phyloP scores from a whole-genome alignment of 176 grass and related monocot species.

The Oryza glaberrima region DNA sequence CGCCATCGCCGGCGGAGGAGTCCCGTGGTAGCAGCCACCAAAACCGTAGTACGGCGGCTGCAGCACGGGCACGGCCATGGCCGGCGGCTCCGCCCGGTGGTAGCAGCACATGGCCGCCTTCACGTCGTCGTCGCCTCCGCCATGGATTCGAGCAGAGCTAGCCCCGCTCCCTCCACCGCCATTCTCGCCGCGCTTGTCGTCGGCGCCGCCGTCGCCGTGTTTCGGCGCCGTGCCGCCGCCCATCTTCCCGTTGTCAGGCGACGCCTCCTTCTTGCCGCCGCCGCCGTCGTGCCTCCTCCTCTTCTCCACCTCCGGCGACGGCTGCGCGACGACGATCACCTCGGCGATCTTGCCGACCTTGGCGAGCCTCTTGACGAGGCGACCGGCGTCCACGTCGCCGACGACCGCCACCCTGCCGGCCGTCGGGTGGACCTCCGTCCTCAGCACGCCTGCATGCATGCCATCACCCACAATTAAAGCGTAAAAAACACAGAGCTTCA shows the following conservation, averaged over 20 bases:
- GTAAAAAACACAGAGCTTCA: neutral
- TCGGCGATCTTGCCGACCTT: conserved; percentile 47
- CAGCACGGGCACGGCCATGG: neutral
- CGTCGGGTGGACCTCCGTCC: conserved; percentile 48
- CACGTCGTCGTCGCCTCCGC: no score
- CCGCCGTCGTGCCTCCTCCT: neutral
- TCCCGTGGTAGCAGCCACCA: neutral
- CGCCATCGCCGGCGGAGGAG: neutral
- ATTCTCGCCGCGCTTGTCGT: neutral
- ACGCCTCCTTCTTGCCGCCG: neutral
- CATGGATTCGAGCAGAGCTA: no score
- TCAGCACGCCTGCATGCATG: conserved; percentile 38
- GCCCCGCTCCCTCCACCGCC: no score
- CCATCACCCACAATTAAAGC: no score
- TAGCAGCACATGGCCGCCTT: neutral
- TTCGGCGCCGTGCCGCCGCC: neutral
- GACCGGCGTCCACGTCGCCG: conserved; percentile 30
- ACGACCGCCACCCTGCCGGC: conserved; percentile 36
- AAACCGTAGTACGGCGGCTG: neutral
- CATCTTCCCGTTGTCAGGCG: neutral
- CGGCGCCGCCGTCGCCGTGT: neutral
- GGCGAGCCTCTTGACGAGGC: conserved; percentile 42
- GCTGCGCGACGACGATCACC: neutral
- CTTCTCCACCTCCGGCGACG: neutral
- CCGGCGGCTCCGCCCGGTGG: neutral